Percentiles rank a stretch among this genome's conserved stretches.
Evolutionary conservation across 2,329 filamentous ascomycete species (phyloP).

Genomic region (Xylariaceae sp.): DNA sequence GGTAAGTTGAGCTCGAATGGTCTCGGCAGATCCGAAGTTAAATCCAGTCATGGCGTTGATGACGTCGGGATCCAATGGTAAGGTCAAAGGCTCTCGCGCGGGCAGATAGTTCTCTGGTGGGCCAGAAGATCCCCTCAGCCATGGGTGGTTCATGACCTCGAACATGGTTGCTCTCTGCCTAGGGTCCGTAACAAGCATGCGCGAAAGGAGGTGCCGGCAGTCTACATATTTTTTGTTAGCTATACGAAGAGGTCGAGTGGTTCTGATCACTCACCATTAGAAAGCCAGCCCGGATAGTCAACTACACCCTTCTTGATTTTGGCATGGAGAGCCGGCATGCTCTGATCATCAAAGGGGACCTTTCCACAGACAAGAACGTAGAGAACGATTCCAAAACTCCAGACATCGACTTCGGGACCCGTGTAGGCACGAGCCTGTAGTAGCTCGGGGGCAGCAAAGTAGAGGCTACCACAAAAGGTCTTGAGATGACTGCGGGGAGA

Average conservation of each 20-base stretch:
- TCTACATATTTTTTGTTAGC: slow-evolving; percentile 51
- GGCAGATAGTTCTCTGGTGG: slow-evolving; percentile 90
- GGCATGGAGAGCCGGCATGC: slow-evolving; percentile 95
- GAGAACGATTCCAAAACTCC: slow-evolving; percentile 98
- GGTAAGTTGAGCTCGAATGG: slow-evolving; percentile 77
- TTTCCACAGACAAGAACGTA: slow-evolving; percentile 97
- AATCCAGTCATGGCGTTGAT: slow-evolving; percentile 96
- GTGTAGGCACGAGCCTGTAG: slow-evolving; percentile 93
- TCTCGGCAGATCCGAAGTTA: slow-evolving; percentile 86
- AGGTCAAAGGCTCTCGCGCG: slow-evolving; percentile 74
- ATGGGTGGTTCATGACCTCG: slow-evolving; percentile 92
- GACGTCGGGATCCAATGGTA: slow-evolving; percentile 79
- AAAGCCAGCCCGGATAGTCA: slow-evolving; percentile 93
- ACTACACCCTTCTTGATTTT: slow-evolving; percentile 98
- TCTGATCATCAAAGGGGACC: slow-evolving; percentile 97
- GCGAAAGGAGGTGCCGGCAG: slow-evolving; percentile 86
- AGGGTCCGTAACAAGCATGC: slow-evolving; percentile 95
- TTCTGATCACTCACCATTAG: slow-evolving; percentile 63
- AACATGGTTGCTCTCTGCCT: slow-evolving; percentile 79
- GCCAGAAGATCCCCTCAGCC: slow-evolving; percentile 85
- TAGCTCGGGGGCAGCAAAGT: slow-evolving; percentile 94
- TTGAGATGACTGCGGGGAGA: slow-evolving; percentile 81
- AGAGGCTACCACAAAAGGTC: slow-evolving; percentile 96
- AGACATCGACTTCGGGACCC: slow-evolving; percentile 93
- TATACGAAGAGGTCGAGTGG: slow-evolving; percentile 1